A percentile compares a stretch with the other conserved stretches of the same genome.
Conservation (phyloP, 2,329 filamentous ascomycete genomes). For the Didymella pomorum region DNA sequence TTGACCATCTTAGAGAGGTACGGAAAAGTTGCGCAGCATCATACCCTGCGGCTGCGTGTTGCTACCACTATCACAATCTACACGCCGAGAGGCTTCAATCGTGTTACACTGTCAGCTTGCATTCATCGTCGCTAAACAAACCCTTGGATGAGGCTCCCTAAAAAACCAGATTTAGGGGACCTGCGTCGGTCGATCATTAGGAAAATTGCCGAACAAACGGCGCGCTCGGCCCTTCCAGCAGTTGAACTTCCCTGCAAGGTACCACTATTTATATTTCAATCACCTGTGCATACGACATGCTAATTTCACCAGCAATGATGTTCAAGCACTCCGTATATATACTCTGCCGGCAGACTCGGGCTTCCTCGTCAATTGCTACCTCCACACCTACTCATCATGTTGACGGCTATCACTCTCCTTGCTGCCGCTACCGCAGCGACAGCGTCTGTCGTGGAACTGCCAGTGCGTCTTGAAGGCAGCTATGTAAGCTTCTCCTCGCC, state of each 20-base stretch:
- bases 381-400: not conserved
- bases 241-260: slow-evolving; percentile 6
- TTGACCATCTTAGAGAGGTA: slow-evolving; percentile 21
- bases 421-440: slow-evolving; percentile 14
- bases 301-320: slow-evolving; percentile 9
- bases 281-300: slow-evolving; percentile 15
- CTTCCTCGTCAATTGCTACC: not conserved
- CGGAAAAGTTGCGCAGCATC: slow-evolving; percentile 16
- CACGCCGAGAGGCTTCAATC: slow-evolving; percentile 1
- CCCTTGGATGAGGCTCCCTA: not conserved
- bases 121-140: not conserved
- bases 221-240: not conserved
- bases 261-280: slow-evolving; percentile 12
- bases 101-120: not conserved
- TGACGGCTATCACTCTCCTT: slow-evolving; percentile 5
- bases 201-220: slow-evolving; percentile 3
- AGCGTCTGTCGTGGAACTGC: slow-evolving; percentile 26
- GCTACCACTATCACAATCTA: slow-evolving; percentile 1
- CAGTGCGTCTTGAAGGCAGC: slow-evolving; percentile 17
- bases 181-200: not conserved
- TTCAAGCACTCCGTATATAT: slow-evolving; percentile 6
- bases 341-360: not conserved
- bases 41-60: slow-evolving; percentile 4
- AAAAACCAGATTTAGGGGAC: not conserved
- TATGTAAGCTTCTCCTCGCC: slow-evolving; percentile 8